Conservation (phyloP, 2,329 filamentous ascomycete genomes). For the Macroventuria anomochaeta region DNA sequence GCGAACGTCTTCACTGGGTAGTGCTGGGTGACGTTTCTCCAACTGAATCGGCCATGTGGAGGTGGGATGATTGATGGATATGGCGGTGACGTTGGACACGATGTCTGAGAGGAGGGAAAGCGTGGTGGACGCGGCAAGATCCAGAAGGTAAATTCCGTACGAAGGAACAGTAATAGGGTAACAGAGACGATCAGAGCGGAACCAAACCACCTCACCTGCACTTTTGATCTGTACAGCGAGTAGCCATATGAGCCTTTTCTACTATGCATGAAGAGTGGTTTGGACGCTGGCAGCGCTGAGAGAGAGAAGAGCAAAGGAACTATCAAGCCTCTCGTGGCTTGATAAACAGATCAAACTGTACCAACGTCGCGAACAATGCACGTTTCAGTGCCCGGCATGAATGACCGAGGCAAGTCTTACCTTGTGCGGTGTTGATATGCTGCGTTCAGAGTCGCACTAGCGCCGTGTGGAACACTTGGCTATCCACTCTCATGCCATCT, state of each 20-base stretch:
- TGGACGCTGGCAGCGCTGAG: background rate
- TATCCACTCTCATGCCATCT: slow-evolving; percentile 1
- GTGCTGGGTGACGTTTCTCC: slow-evolving; percentile 21
- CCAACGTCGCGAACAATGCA: slow-evolving; percentile 1
- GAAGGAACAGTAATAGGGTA: slow-evolving; percentile 17
- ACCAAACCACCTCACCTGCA: slow-evolving; percentile 22
- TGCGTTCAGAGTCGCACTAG: slow-evolving; percentile 17
- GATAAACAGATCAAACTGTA: background rate
- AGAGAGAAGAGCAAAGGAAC: background rate
- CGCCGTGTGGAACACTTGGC: slow-evolving; percentile 12
- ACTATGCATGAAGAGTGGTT: slow-evolving; percentile 13
- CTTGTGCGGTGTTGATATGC: background rate
- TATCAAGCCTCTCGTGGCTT: slow-evolving; percentile 7
- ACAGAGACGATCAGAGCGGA: slow-evolving; percentile 20
- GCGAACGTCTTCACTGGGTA: slow-evolving; percentile 65
- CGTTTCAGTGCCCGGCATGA: slow-evolving; percentile 15
- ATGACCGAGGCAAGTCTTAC: slow-evolving; percentile 1
- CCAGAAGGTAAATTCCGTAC: slow-evolving; percentile 5
- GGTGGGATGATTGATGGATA: slow-evolving; percentile 16
- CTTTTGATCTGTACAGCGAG: slow-evolving; percentile 15
- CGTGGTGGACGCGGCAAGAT: slow-evolving; percentile 18
- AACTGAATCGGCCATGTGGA: slow-evolving; percentile 18
- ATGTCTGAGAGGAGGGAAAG: slow-evolving; percentile 17
- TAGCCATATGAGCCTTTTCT: slow-evolving; percentile 20
- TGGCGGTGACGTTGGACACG: slow-evolving; percentile 25